These are phyloP conservation scores for Rosa multiflora DNA, from an alignment of 306 rosid genomes.

Conservation along the genomic window DNA sequence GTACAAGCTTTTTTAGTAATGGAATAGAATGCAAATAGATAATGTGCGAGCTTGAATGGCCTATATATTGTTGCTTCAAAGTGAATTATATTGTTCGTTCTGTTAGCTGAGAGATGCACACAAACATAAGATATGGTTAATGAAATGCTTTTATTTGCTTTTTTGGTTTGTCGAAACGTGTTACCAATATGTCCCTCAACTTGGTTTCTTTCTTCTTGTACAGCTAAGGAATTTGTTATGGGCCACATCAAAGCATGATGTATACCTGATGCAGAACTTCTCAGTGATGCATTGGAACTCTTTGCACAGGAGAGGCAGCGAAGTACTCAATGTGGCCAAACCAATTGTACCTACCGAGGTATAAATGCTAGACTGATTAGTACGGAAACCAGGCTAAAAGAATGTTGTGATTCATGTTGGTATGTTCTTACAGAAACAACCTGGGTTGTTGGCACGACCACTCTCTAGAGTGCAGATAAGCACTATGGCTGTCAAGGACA, in stretches of 20 bases:
- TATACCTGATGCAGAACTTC: slow-evolving; percentile 88
- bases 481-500: slow-evolving; percentile 88
- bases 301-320: slow-evolving; percentile 62
- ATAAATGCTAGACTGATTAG: slow-evolving; percentile 22
- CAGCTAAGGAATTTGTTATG: too few species aligned
- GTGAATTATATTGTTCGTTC: background rate
- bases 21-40: background rate
- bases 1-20: background rate
- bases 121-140: too few species aligned
- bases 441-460: slow-evolving; percentile 56
- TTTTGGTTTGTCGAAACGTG: too few species aligned
- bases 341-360: slow-evolving; percentile 73
- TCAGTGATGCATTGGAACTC: slow-evolving; percentile 94
- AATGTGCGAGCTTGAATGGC: background rate
- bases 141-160: too few species aligned
- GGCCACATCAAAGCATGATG: slow-evolving; percentile 97
- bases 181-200: too few species aligned
- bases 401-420: background rate
- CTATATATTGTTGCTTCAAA: background rate
- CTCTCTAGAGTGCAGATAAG: slow-evolving; percentile 88
- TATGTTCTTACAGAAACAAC: slow-evolving; percentile 43
- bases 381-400: background rate
- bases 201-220: too few species aligned
- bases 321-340: slow-evolving; percentile 73
- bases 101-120: too few species aligned